These are phyloP conservation scores for Pestalotiopsis sp. DNA, from an alignment of 2,329 filamentous ascomycete genomes.

Conservation along the genomic window DNA sequence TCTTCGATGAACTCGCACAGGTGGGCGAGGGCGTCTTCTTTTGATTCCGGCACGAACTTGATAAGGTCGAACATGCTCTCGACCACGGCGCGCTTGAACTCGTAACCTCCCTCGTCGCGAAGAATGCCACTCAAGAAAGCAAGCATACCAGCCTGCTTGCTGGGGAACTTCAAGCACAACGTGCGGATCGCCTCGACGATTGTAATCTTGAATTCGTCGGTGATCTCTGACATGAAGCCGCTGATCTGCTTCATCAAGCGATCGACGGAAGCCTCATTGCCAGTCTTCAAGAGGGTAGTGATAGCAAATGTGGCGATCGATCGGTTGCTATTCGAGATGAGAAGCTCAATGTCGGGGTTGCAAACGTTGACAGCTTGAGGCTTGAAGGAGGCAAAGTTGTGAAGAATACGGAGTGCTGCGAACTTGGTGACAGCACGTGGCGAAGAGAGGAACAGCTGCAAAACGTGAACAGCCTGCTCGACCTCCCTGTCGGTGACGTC, in stretches of 20 bases:
- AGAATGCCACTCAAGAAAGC: constrained; percentile 96
- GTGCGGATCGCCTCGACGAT: constrained; percentile 98
- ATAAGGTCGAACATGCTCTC: constrained; percentile 99
- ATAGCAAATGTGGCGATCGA: constrained; percentile 98
- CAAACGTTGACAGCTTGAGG: constrained; percentile 88
- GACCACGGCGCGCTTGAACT: constrained; percentile 96
- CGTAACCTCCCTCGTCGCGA: constrained; percentile 94
- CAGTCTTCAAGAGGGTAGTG: constrained; percentile 95
- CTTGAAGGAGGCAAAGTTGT: constrained; percentile 96
- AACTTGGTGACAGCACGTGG: constrained; percentile 97
- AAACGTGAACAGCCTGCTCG: constrained; percentile 87
- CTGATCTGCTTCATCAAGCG: constrained; percentile 98
- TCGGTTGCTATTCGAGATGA: constrained; percentile 96
- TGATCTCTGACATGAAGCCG: constrained; percentile 98
- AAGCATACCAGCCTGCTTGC: constrained; percentile 97
- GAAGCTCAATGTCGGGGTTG: constrained; percentile 95
- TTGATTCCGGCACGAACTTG: constrained; percentile 93
- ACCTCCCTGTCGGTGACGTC: constrained; percentile 93
- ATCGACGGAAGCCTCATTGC: constrained; percentile 96
- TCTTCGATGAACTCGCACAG: constrained; percentile 99
- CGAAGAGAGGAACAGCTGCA: constrained; percentile 95
- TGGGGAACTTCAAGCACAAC: constrained; percentile 94
- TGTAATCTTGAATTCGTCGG: constrained; percentile 99
- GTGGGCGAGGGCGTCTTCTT: constrained; percentile 83
- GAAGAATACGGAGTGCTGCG: constrained; percentile 91